Evolutionary conservation across 768 basidiomycete species (phyloP).

Genomic region (Mrakia frigida): DNA sequence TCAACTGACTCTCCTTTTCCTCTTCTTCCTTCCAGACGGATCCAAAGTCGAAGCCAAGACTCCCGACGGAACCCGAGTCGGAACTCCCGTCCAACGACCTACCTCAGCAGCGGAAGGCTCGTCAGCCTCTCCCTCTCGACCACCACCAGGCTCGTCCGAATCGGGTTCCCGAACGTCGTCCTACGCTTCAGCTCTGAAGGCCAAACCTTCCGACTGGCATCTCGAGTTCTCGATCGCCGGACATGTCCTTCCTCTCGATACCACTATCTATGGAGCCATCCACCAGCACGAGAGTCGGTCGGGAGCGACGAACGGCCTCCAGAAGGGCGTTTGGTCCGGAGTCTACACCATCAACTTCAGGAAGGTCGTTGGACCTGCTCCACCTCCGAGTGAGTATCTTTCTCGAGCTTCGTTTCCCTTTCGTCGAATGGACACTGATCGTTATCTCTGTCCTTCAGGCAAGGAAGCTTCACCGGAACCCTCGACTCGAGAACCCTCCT

Average conservation of each 20-base stretch:
- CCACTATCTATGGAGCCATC: slow-evolving; percentile 94
- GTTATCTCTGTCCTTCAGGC: not conserved
- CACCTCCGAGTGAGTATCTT: slow-evolving; percentile 40
- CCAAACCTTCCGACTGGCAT: slow-evolving; percentile 93
- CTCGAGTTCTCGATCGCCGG: slow-evolving; percentile 94
- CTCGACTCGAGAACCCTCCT: slow-evolving; percentile 49
- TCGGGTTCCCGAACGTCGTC: slow-evolving; percentile 49
- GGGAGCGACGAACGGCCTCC: slow-evolving; percentile 25
- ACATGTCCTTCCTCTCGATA: slow-evolving; percentile 69
- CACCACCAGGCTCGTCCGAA: slow-evolving; percentile 27
- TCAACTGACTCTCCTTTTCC: not conserved
- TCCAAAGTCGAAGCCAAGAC: slow-evolving; percentile 94
- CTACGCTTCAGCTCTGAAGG: slow-evolving; percentile 89
- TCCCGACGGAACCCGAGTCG: slow-evolving; percentile 88
- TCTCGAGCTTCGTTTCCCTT: not conserved
- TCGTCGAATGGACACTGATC: not conserved
- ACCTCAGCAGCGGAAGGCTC: slow-evolving; percentile 43
- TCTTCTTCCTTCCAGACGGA: slow-evolving; percentile 56
- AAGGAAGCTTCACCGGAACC: slow-evolving; percentile 29
- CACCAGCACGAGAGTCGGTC: slow-evolving; percentile 73
- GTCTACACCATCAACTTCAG: slow-evolving; percentile 88
- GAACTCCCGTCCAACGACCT: slow-evolving; percentile 63
- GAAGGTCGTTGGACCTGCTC: slow-evolving; percentile 79
- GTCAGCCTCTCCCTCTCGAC: slow-evolving; percentile 20
- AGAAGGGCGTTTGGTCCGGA: slow-evolving; percentile 63